Evolutionary conservation across 805 yeast genomes (phyloP), one percentile per base, ranked within the genome.

Genomic region (Yamadazyma paraphyllophila): DNA sequence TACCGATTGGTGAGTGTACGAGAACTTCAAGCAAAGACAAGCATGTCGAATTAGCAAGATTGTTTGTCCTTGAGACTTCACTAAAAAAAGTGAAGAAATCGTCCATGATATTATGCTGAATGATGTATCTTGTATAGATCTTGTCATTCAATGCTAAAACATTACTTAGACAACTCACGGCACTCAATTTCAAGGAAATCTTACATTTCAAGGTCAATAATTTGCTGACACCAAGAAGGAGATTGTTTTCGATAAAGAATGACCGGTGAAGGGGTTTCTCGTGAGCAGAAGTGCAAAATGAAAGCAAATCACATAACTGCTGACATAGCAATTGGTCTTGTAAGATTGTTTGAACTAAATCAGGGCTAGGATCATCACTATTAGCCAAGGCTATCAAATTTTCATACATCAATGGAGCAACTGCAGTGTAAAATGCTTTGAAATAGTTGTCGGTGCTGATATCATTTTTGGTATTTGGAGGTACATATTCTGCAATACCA

Each of bases 41-140:
- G 51, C 92, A 77, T 5, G 91, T 77, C 0, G 97, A 89, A 56
- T 81, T 85, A 2, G 85, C 75, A 48, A 90, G 65, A 57, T 83
- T 85, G 59, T 86, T 81, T 32, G 65, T 63, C 26, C 69, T 63
- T 6, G 74, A 67, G 8, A 80, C 76, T 11, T 68, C 74, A 16
- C 68, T 63, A 49, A 86, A 69, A 40, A 80, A 67, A 1, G 61
- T 57, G 46, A 87, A 73, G 29, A 83, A 70, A 15, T 71, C 66
- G 3, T 65, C 70, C 43, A 83, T 69, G 4, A 83, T 59, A 39
- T 80, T 74, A 45, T 80, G 69, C 12, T 79, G 70, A 13, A 85
- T 71, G 42, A 91, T 73, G 50, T 78, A 76, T 24, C 78, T 61
- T 15, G 78, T 74, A 54, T 84, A 83, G 32, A 67, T 69, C 36